Base-by-base conservation (phyloP, 2,329 filamentous ascomycete species). In the Arthrobotrys iridis region DNA sequence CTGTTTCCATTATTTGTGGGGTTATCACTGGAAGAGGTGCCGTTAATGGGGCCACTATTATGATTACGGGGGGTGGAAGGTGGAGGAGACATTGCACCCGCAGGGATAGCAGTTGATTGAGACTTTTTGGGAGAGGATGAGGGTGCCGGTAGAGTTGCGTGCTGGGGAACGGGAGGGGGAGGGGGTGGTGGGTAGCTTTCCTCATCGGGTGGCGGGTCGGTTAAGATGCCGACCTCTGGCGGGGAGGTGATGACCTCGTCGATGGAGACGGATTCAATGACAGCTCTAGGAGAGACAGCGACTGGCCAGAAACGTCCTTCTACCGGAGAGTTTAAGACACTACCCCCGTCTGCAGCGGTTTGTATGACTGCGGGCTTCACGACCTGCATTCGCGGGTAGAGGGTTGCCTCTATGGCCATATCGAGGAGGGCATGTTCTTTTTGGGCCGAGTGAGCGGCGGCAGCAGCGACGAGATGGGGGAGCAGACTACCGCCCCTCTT, bases 401-500 rank as follows among this genome's bases (percentile, higher is more conserved):
- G 33, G 3, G 65, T 45, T 4, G 65, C 65, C 62, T 76, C 72
- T 15, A 76, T 65, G 1, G 65, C 72, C 66, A 76, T 71, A 22
- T 71, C 37, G n/a, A 70, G 33, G 5, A 70, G 24, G 3, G 50
- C 35, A 1, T 60, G 43, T n/a, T 65, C 48, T n/a, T 50, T 55
- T n/a, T n/a, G n/a, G n/a, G 33, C 18, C n/a, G 3, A 52, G 26
- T 5, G 48, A n/a, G 20, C 18, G 52, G 6, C 13, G 22, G 15
- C 45, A 4, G 59, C 30, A 4, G 59, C 77, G 20, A 79, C 77
- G 1, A 79, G 46, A 52, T 78, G 77, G 1, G 79, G 78, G 11
- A 80, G 58, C 11, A 79, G 33, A 67, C 77, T 77, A n/a, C 71
- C 65, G 26, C 77, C 30, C 37, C 74, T 28, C 18, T 55, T 35